A percentile compares a stretch with the other conserved stretches of the same genome.
These are phyloP conservation scores for Falciphora oryzae DNA, from an alignment of 2,329 filamentous ascomycete genomes.

Conservation along the genomic window DNA sequence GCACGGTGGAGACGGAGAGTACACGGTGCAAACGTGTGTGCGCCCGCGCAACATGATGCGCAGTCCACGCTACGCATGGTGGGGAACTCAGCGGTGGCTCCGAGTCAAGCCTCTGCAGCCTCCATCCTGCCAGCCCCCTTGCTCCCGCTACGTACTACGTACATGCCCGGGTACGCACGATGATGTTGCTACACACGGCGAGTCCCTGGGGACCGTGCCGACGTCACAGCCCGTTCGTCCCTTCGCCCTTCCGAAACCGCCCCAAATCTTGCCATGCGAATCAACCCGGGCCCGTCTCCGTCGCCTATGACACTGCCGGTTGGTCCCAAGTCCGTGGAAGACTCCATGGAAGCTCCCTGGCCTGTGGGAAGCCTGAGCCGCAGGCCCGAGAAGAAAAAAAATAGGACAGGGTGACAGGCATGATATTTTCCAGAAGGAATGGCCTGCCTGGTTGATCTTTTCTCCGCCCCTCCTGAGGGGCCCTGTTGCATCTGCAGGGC, in stretches of 20 bases:
- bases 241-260: not conserved
- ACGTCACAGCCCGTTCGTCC: not conserved
- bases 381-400: not conserved
- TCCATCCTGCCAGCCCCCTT: not conserved
- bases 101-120: not conserved
- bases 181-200: not conserved
- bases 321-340: not conserved
- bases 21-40: not conserved
- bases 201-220: not conserved
- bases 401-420: not conserved
- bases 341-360: not conserved
- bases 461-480: not conserved
- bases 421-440: not conserved
- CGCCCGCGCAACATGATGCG: too few species aligned
- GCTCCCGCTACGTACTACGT: not conserved
- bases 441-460: not conserved
- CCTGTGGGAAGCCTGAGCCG: not conserved
- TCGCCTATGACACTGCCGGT: not conserved
- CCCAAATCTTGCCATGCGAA: not conserved
- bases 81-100: not conserved
- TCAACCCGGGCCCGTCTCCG: not conserved
- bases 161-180: not conserved
- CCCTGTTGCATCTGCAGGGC: not conserved
- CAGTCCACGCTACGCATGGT: not conserved
- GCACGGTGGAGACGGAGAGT: not conserved